Evolutionary conservation across 306 rosid genomes (phyloP).

Genomic region (Betula pendula): DNA sequence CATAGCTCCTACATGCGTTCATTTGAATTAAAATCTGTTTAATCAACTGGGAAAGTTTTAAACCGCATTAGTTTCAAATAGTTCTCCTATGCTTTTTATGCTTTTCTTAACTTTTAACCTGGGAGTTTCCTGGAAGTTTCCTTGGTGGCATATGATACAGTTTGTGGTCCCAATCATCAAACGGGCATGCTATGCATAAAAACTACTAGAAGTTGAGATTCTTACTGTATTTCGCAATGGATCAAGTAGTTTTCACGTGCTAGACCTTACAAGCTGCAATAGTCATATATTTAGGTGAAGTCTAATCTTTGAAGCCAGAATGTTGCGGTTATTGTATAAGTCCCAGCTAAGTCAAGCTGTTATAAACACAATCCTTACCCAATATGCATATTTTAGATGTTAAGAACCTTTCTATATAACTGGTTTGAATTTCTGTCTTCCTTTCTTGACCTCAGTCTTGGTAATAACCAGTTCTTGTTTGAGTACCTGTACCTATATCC

Average conservation of each 20-base stretch:
- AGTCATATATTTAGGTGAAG: slow-evolving; percentile 8
- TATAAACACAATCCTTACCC: background rate
- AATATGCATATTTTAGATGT: background rate
- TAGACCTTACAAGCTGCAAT: slow-evolving; percentile 8
- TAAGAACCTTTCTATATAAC: background rate
- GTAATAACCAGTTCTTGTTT: background rate
- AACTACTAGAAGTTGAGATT: slow-evolving; percentile 14
- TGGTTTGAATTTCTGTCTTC: slow-evolving; percentile 11
- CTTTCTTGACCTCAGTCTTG: background rate
- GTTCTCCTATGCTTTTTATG: slow-evolving; percentile 4
- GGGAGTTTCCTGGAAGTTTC: slow-evolving; percentile 28
- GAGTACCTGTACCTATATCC: background rate
- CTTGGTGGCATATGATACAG: slow-evolving; percentile 17
- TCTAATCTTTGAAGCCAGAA: slow-evolving; percentile 16
- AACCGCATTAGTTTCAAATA: background rate
- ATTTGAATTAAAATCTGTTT: background rate
- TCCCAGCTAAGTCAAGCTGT: background rate
- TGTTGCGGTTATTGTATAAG: background rate
- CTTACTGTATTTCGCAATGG: slow-evolving; percentile 13
- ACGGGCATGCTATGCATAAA: background rate
- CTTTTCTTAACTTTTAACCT: slow-evolving; percentile 16
- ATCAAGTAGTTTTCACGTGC: slow-evolving; percentile 17
- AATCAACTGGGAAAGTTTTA: background rate
- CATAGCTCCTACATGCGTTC: background rate
- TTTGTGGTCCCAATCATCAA: slow-evolving; percentile 23